These are phyloP conservation scores for Cenchrus fungigraminus DNA, from an alignment of 176 grass and related monocot genomes.

Conservation along the genomic window DNA sequence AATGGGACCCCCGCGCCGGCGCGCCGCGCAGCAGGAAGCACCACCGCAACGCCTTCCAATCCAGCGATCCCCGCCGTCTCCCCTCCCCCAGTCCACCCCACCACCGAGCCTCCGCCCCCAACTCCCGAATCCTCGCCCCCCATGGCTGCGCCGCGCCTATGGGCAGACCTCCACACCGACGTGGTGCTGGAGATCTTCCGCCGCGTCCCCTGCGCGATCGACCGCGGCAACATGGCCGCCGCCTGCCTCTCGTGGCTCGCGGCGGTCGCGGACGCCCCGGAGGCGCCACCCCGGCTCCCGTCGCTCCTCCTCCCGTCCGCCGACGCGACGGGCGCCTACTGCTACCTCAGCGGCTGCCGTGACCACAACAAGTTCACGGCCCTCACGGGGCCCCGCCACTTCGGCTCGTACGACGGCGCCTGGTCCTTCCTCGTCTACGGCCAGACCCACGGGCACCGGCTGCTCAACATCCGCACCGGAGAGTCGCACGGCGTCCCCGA, in stretches of 20 bases:
- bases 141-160: neutral
- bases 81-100: neutral
- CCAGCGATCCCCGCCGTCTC: no score
- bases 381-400: neutral
- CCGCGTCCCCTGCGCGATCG: neutral
- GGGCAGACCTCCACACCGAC: neutral
- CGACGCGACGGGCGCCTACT: neutral
- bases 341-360: neutral
- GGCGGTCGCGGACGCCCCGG: constrained; percentile 3
- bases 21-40: no score
- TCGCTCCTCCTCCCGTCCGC: neutral
- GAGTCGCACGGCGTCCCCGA: neutral
- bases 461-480: neutral
- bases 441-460: neutral
- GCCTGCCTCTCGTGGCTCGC: neutral
- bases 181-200: neutral
- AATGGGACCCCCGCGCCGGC: neutral
- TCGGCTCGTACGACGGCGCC: constrained; percentile 20
- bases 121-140: neutral
- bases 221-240: neutral
- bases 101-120: neutral
- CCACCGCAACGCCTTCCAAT: neutral
- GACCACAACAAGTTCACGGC: neutral
- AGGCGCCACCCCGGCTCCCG: neutral
- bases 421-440: neutral